A percentile compares a stretch with the other conserved stretches of the same genome.
phyloP scores from a whole-genome alignment of 2,329 filamentous ascomycete species.

The Sclerotinia trifoliorum region DNA sequence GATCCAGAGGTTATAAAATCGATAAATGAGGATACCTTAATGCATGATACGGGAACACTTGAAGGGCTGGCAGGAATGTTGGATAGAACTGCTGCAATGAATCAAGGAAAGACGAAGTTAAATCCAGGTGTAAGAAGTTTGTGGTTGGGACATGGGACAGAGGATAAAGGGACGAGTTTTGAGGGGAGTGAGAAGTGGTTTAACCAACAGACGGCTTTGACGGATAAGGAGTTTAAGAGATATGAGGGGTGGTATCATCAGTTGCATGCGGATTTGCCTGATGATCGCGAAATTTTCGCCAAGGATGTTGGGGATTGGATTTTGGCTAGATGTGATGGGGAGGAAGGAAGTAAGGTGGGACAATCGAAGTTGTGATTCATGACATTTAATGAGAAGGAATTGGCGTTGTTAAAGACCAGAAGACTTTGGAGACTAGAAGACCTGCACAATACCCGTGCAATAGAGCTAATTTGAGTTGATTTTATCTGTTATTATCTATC shows the following conservation, averaged over 20 bases:
- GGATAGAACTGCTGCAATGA: slow-evolving; percentile 65
- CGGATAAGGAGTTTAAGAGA: slow-evolving; percentile 67
- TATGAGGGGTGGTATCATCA: slow-evolving; percentile 82
- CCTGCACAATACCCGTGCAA: background rate
- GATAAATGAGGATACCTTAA: slow-evolving; percentile 65
- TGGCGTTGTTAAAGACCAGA: background rate
- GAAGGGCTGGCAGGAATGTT: slow-evolving; percentile 75
- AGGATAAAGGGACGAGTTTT: slow-evolving; percentile 67
- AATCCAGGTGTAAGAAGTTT: slow-evolving; percentile 59
- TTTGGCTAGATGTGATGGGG: slow-evolving; percentile 39
- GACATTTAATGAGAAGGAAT: background rate
- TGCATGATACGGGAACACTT: slow-evolving; percentile 83
- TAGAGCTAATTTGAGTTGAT: background rate
- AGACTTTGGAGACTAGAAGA: background rate
- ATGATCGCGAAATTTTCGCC: slow-evolving; percentile 43
- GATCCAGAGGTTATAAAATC: slow-evolving; percentile 62
- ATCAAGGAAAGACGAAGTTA: slow-evolving; percentile 53
- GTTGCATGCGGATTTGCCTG: slow-evolving; percentile 56
- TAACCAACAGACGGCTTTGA: slow-evolving; percentile 52
- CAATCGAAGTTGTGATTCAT: slow-evolving; percentile 30
- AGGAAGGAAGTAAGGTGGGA: slow-evolving; percentile 12
- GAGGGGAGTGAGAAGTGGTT: slow-evolving; percentile 64
- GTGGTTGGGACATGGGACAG: slow-evolving; percentile 75
- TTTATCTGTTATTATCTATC: background rate
- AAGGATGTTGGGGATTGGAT: slow-evolving; percentile 68